These are phyloP conservation scores for Calycina herbarum DNA, from an alignment of 2,329 filamentous ascomycete genomes.

Conservation along the genomic window DNA sequence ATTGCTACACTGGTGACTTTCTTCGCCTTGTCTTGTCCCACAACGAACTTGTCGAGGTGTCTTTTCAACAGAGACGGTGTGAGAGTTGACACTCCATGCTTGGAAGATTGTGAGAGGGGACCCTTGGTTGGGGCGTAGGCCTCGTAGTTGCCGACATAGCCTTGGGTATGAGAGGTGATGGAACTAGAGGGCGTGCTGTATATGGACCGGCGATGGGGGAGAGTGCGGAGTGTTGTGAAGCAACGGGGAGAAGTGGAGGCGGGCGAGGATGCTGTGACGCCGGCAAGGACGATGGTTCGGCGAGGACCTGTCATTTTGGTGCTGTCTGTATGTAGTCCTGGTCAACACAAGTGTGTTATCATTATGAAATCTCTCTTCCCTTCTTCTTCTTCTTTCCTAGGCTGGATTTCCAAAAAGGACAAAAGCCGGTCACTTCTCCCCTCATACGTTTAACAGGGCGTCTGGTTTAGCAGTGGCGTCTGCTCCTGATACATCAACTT, in stretches of 20 bases:
- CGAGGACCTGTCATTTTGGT: neutral
- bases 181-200: constrained; percentile 9
- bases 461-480: neutral
- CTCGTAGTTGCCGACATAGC: constrained; percentile 63
- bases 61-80: constrained; percentile 76
- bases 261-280: constrained; percentile 26
- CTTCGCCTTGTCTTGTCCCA: constrained; percentile 92
- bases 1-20: constrained; percentile 90
- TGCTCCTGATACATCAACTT: neutral
- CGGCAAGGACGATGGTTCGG: neutral
- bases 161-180: constrained; percentile 39
- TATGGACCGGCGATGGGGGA: constrained; percentile 22
- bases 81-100: constrained; percentile 61
- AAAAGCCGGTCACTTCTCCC: neutral
- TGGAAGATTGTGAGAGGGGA: constrained; percentile 51
- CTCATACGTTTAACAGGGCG: neutral
- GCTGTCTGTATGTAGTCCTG: neutral
- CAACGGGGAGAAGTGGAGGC: constrained; percentile 13
- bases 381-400: neutral
- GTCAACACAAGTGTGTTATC: neutral
- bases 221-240: constrained; percentile 11
- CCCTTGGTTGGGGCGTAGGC: constrained; percentile 60
- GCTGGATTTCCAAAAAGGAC: neutral
- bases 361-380: neutral
- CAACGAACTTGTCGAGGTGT: constrained; percentile 92